Evolutionary conservation across 768 basidiomycete genomes (phyloP), one percentile per base, ranked within the genome.

Genomic region (Dentipellis sp.): DNA sequence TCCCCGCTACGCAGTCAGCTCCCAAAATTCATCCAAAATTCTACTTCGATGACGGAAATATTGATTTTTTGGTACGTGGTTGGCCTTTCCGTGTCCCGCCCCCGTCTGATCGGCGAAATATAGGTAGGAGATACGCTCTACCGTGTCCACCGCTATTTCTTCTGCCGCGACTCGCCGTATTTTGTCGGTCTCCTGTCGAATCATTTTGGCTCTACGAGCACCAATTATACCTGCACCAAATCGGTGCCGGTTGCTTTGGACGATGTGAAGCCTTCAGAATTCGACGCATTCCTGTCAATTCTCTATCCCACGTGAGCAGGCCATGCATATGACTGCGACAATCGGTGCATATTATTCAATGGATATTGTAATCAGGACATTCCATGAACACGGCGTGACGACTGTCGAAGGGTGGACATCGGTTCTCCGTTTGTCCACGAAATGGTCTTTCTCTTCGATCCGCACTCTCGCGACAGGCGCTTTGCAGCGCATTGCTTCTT

Each of bases 341-440:
- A 4, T 50, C 19, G 22, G 29, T 10, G 2, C 12, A 35, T 1
- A 12, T 16, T 2, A n/a, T n/a, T n/a, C n/a, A 1, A 23, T 50
- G 56, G 5, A 14, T 10, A 10, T 23, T 34, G 12, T 2, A 16
- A 1, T 16, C 4, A 1, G 61, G 23, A 51, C 56, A 39, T 62
- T 61, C 29, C 17, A 55, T 4, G 17, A 51, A 10, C 39, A 50
- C 37, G 46, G 21, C 14, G 55, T 59, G 35, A 56, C 51, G 12
- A 59, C 55, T 5, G 45, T 55, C 16, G 60, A 59, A 17, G 55
- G 60, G 29, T 64, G 62, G 62, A 60, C 51, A n/a, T 55, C 59
- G 1, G 59, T 64, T 1, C 57, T 64, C 16, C 56, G 48, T 14
- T 57, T 64, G 17, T 53, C 63, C 37, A 52, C 56, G 3, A 50